These are phyloP conservation scores for Naganishia randhawae DNA, from an alignment of 768 basidiomycete species.

Conservation along the genomic window DNA sequence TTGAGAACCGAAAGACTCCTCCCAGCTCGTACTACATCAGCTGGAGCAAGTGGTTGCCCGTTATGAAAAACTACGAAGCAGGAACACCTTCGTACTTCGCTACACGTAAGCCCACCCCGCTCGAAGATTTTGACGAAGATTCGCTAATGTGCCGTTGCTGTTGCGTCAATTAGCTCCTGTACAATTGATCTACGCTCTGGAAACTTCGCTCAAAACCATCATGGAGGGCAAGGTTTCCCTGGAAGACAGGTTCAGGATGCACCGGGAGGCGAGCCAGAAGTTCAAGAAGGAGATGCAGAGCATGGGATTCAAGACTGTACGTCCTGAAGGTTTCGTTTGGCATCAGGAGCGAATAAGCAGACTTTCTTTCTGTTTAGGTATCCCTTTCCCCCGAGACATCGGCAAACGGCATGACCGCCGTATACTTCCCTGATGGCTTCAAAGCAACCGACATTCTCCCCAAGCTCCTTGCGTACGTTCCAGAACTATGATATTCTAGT, in stretches of 20 bases:
- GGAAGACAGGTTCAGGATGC: slow-evolving; percentile 70
- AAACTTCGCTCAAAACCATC: slow-evolving; percentile 72
- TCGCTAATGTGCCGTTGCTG: neutral
- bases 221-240: slow-evolving; percentile 63
- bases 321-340: neutral
- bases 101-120: slow-evolving; percentile 54
- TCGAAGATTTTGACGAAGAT: neutral
- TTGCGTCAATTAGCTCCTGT: slow-evolving; percentile 60
- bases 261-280: slow-evolving; percentile 64
- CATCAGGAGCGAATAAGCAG: neutral
- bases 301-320: slow-evolving; percentile 67
- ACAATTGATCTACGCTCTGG: slow-evolving; percentile 87
- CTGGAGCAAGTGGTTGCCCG: slow-evolving; percentile 82
- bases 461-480: slow-evolving; percentile 56
- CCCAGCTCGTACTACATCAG: slow-evolving; percentile 77
- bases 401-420: slow-evolving; percentile 94
- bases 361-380: slow-evolving; percentile 51
- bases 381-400: slow-evolving; percentile 57
- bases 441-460: slow-evolving; percentile 71
- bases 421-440: slow-evolving; percentile 82
- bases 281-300: slow-evolving; percentile 65
- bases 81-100: slow-evolving; percentile 85
- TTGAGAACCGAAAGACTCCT: slow-evolving; percentile 62
- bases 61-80: slow-evolving; percentile 88
- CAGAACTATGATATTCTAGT: neutral